Evolutionary conservation across 169 alveolate genomes (phyloP), one percentile per base, ranked within the genome.

Genomic region (Cryptosporidium sp.): DNA sequence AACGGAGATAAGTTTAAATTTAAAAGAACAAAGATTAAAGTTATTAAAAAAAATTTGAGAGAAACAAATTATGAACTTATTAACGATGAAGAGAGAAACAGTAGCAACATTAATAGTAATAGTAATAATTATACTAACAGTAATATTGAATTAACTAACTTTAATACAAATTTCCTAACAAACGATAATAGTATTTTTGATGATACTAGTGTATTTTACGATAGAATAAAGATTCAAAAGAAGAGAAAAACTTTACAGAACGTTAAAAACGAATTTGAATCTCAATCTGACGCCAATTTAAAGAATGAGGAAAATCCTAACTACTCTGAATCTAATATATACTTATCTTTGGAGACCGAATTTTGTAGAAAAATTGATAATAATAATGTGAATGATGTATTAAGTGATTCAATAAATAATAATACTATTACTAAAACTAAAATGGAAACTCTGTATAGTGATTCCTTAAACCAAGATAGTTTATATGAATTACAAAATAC

Each of bases 331-430:
- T 10, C 62, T 7, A 73, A 37, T 0, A 51, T 73, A 23, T 73
- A 21, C 39, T 59, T 73, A 7, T 73, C 86, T 73, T 41, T 73
- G 68, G 86, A 73, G 21, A 73, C 86, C 2, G 86, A 73, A 58
- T 73, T 73, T 59, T 73, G 86, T 52, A 73, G 71, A 37, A 55
- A 55, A 9, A 73, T 73, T 12, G 35, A 35, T 33, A 33, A 35
- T 8, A 14, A 6, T 2, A 35, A 18, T 26, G 0, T 12, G 10
- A 39, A 9, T 33, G 51, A 31, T 33, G 7, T 3, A 29, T 3
- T 8, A 1, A 35, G 12, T 29, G 35, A 29, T n/a, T n/a, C 33
- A 4, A 33, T 29, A 31, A 35, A 6, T 33, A 67, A 29, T 29
- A 39, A 21, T 9, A 23, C 18, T 21, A 23, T n/a, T 52, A 69